Conservation (phyloP, 164 flowering plant species). For the Sedum album region DNA sequence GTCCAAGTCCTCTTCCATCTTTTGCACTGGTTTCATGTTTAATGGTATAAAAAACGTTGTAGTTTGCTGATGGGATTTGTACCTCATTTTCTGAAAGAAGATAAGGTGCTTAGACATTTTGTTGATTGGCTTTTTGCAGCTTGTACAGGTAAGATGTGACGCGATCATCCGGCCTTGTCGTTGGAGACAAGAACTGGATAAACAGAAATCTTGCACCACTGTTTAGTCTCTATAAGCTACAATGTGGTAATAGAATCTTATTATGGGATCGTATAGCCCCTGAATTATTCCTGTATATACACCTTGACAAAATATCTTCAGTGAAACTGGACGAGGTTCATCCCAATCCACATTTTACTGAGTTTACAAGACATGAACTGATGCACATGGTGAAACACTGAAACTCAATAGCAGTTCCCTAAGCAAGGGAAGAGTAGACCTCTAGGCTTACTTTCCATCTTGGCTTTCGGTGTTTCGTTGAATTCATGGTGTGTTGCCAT, state of each 20-base stretch:
- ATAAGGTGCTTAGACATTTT: not conserved
- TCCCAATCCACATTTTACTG: not conserved
- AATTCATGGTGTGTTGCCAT: conserved; percentile 49
- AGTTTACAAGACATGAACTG: not conserved
- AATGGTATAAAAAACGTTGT: not conserved
- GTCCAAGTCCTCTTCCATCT: not conserved
- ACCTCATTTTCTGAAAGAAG: not conserved
- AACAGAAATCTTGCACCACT: no score
- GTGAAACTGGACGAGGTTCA: not conserved
- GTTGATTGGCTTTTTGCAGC: not conserved
- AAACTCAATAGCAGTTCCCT: conserved; percentile 39
- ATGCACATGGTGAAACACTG: no score
- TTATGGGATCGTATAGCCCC: not conserved
- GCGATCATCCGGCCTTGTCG: no score
- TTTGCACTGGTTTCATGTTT: not conserved
- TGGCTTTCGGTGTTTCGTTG: conserved; percentile 45
- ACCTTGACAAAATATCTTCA: not conserved
- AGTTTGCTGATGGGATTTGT: not conserved
- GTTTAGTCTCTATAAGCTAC: no score
- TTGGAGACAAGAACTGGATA: no score
- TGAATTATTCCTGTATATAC: not conserved
- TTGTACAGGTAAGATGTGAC: no score
- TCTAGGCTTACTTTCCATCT: conserved; percentile 31
- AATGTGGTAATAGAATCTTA: not conserved
- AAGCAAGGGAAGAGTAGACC: conserved; percentile 57